phyloP scores from a whole-genome alignment of 345 rosid genomes.

The Populus simonii region DNA sequence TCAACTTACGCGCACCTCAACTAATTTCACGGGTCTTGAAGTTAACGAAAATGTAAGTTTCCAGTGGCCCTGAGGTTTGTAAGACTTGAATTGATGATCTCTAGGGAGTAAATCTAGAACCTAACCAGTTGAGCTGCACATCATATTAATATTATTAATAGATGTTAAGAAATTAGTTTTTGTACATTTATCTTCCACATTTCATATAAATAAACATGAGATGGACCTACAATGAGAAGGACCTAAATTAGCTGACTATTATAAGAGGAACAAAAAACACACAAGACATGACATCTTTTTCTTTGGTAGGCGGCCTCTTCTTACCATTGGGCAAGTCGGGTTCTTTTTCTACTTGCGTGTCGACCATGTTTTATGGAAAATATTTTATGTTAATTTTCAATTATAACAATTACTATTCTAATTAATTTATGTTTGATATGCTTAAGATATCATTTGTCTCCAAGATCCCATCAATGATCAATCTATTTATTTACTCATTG shows the following conservation, averaged over 20 bases:
- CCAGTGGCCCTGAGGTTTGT: rapidly evolving
- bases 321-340: too few species aligned
- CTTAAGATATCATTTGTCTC: slow-evolving; percentile 10
- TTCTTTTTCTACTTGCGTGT: not conserved
- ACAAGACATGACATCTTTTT: too few species aligned
- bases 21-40: rapidly evolving
- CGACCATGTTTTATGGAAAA: too few species aligned
- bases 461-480: slow-evolving; percentile 24
- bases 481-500: not conserved
- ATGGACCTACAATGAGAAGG: too few species aligned
- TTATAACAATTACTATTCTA: not conserved
- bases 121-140: rapidly evolving
- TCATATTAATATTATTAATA: too few species aligned
- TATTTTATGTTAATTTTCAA: too few species aligned
- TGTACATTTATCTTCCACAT: too few species aligned
- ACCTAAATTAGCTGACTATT: too few species aligned
- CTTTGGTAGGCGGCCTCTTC: too few species aligned
- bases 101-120: rapidly evolving
- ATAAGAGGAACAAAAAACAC: too few species aligned
- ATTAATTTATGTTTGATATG: not conserved
- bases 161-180: too few species aligned
- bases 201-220: too few species aligned
- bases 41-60: rapidly evolving
- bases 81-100: rapidly evolving
- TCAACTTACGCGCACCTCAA: rapidly evolving